Conservation (phyloP, 1,139 yeast genomes). For the Suhomyces taliae region DNA sequence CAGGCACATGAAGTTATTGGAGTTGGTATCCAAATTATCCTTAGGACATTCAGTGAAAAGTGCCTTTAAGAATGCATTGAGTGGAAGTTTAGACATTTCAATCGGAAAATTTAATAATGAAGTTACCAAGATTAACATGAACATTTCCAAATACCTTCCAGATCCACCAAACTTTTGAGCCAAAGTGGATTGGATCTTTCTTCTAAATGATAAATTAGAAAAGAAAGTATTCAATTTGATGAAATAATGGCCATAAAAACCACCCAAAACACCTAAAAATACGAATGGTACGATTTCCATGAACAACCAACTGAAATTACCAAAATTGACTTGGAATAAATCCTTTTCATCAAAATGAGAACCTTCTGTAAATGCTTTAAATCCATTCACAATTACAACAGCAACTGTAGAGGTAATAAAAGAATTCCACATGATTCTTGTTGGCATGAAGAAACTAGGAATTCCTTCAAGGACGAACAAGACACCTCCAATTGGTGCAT, state of each 20-base stretch:
- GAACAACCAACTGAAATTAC: slow-evolving; percentile 72
- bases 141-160: slow-evolving; percentile 45
- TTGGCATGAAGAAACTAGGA: slow-evolving; percentile 61
- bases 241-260: slow-evolving; percentile 60
- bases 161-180: slow-evolving; percentile 17
- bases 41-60: slow-evolving; percentile 65
- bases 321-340: slow-evolving; percentile 61
- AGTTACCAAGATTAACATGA: slow-evolving; percentile 49
- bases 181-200: slow-evolving; percentile 17
- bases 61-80: slow-evolving; percentile 54
- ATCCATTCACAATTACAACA: slow-evolving; percentile 60
- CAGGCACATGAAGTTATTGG: slow-evolving; percentile 37
- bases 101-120: slow-evolving; percentile 57
- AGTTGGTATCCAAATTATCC: slow-evolving; percentile 21
- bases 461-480: slow-evolving; percentile 78
- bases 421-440: slow-evolving; percentile 75
- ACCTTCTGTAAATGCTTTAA: slow-evolving; percentile 58
- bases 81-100: slow-evolving; percentile 53
- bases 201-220: slow-evolving; percentile 21
- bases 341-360: slow-evolving; percentile 54
- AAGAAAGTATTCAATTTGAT: slow-evolving; percentile 46
- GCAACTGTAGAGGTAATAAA: slow-evolving; percentile 77
- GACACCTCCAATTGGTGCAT: slow-evolving; percentile 94
- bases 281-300: slow-evolving; percentile 71
- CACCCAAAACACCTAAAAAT: slow-evolving; percentile 67